Conservation (phyloP, 305 asterid species). For the Ilex paraguariensis region DNA sequence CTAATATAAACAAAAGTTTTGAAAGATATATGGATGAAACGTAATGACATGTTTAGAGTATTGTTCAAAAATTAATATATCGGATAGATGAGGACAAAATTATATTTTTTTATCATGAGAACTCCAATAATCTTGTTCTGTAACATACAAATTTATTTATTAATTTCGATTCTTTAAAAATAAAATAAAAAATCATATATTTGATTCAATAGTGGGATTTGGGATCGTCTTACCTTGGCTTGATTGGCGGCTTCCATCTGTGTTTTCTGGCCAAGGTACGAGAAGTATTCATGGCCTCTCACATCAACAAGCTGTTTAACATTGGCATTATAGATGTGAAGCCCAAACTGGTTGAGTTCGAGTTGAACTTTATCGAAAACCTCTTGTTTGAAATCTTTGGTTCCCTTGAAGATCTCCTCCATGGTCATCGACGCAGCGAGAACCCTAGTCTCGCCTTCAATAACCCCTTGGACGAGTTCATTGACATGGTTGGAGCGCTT, state of each 20-base stretch:
- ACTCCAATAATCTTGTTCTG: no score
- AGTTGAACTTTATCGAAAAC: conserved; percentile 18
- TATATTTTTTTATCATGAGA: no score
- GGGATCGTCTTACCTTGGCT: not conserved
- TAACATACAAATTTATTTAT: no score
- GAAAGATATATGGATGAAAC: no score
- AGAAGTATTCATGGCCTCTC: conserved; percentile 19
- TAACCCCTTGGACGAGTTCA: conserved; percentile 12
- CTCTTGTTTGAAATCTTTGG: conserved; percentile 14
- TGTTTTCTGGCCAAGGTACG: conserved; percentile 14
- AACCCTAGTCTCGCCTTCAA: conserved; percentile 17
- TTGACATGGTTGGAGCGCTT: conserved; percentile 4
- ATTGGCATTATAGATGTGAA: conserved; percentile 17
- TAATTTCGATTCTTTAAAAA: no score
- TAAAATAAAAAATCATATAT: no score
- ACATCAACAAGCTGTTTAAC: conserved; percentile 19
- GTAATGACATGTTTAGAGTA: no score
- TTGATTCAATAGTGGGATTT: no score
- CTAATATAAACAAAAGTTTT: no score
- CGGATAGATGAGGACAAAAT: no score
- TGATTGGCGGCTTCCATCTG: conserved; percentile 17
- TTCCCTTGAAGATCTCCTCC: conserved; percentile 15
- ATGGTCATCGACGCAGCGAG: conserved; percentile 19
- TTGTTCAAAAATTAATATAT: no score
- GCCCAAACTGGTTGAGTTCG: conserved; percentile 15